Conservation (phyloP, 139 green algal genomes). For the Medakamo hakoo region DNA sequence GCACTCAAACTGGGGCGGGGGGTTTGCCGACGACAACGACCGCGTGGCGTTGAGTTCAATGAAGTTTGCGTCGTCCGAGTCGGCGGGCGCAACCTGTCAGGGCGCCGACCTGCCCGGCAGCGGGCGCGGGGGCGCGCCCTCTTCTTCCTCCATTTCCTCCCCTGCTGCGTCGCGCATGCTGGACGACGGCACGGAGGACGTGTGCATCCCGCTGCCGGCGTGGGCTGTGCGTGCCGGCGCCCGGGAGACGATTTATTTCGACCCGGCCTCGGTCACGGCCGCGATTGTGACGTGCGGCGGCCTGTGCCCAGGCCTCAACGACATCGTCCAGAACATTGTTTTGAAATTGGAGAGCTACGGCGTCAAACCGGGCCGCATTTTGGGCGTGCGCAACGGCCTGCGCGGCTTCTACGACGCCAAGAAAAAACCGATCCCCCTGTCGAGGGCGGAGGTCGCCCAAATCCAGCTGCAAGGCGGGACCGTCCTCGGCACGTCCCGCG, state of each 20-base stretch:
- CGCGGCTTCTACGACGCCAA: slow-evolving; percentile 64
- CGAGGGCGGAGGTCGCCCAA: slow-evolving; percentile 60
- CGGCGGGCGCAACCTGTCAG: slow-evolving; percentile 21
- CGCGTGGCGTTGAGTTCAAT: slow-evolving; percentile 62
- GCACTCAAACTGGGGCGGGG: slow-evolving; percentile 67
- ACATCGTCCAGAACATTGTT: slow-evolving; percentile 82
- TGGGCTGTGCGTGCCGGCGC: slow-evolving; percentile 69
- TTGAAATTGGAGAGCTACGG: slow-evolving; percentile 76
- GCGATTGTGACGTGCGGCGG: slow-evolving; percentile 91
- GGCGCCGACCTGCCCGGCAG: not conserved
- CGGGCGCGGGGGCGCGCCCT: no score
- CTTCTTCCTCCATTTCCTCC: not conserved
- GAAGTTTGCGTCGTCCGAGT: slow-evolving; percentile 51
- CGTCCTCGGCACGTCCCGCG: slow-evolving; percentile 85
- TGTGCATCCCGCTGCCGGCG: slow-evolving; percentile 57
- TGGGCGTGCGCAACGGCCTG: slow-evolving; percentile 79
- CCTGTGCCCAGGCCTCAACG: slow-evolving; percentile 94
- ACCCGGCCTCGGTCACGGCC: slow-evolving; percentile 46
- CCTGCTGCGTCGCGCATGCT: not conserved
- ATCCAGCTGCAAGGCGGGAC: slow-evolving; percentile 94
- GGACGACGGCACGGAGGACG: slow-evolving; percentile 18
- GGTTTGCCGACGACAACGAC: slow-evolving; percentile 68
- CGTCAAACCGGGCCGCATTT: slow-evolving; percentile 70
- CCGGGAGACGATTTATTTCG: slow-evolving; percentile 68
- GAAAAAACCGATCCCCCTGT: slow-evolving; percentile 69